These are phyloP conservation scores for Leccinellum rugosiceps DNA, from an alignment of 768 basidiomycete genomes.

Conservation along the genomic window DNA sequence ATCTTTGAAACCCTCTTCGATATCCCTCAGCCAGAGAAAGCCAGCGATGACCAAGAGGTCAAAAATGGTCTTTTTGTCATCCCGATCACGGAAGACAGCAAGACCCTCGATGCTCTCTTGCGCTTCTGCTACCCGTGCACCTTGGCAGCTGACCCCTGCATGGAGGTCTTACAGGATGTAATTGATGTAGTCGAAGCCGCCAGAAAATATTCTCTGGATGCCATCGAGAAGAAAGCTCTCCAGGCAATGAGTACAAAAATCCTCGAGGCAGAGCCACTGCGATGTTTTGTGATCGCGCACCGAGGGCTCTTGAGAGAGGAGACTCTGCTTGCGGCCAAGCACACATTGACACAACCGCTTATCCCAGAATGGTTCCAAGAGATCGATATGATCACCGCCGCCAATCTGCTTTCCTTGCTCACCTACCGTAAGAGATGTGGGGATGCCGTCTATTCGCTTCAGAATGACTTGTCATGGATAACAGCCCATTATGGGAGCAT, in stretches of 20 bases:
- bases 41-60: conserved; percentile 5
- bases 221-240: conserved; percentile 18
- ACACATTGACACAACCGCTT: conserved; percentile 23
- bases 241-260: conserved; percentile 18
- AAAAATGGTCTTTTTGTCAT: conserved; percentile 16
- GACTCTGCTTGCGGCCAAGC: conserved; percentile 27
- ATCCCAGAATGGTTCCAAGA: conserved; percentile 23
- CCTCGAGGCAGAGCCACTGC: conserved; percentile 22
- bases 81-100: conserved; percentile 18
- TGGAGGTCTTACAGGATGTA: conserved; percentile 10
- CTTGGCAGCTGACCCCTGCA: conserved; percentile 11
- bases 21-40: conserved; percentile 24
- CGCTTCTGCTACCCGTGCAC: conserved; percentile 25
- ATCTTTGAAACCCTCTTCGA: conserved; percentile 33
- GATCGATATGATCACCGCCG: conserved; percentile 27
- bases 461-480: conserved; percentile 11
- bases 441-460: conserved; percentile 4
- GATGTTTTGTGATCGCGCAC: conserved; percentile 31
- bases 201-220: conserved; percentile 20
- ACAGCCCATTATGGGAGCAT: conserved; percentile 9
- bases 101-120: conserved; percentile 19
- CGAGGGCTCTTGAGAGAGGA: conserved; percentile 22
- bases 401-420: conserved; percentile 25
- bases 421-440: conserved; percentile 21
- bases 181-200: conserved; percentile 16